Base-by-base conservation (phyloP, 352 stramenopile genomes). In the Pythium monospermum region DNA sequence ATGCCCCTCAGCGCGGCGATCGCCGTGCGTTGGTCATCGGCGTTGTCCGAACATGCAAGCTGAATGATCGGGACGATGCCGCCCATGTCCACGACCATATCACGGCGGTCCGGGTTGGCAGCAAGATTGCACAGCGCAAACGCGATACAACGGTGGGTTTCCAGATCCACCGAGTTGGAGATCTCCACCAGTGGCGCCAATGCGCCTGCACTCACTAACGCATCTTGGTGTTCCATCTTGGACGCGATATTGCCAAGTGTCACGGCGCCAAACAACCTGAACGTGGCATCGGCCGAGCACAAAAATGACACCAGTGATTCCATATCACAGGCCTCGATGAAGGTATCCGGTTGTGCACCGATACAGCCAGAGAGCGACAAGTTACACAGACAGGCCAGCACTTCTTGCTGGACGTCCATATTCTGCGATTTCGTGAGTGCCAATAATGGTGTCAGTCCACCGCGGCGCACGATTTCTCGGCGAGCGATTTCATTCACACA, bases 301-400 rank as follows among this genome's bases (percentile, higher is more conserved):
- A 99, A 69, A 60, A 98, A 98, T 22, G 76, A 83, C 26, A 98
- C 87, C 10, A 99, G 75, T 28, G 73, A 87, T 19, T 83, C 57
- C 66, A 98, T 91, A 22, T 97, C 85, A 23, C 94, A 83, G 3
- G 91, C 83, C 23, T 93, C 54, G 23, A 98, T 71, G 46, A 99
- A 92, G 4, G 83, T 71, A 3, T 91, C 78, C 0, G 94, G 84
- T 30, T 95, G 81, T 15, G 91, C 82, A 35, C 91, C 91, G 30
- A 98, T 92, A 57, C 76, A 98, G n/a, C 96, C 95, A 55, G 84
- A 95, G 8, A 98, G 72, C 7, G 91, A 98, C 27, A 99, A 70
- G 48, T 99, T 99, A 60, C 95, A 98, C n/a, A 99, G 56, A 32
- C 87, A 97, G 30, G 91, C 87, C 7, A 98, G 75, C n/a, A 98